phyloP scores from a whole-genome alignment of 2,329 filamentous ascomycete species.

The Didymella pomorum region DNA sequence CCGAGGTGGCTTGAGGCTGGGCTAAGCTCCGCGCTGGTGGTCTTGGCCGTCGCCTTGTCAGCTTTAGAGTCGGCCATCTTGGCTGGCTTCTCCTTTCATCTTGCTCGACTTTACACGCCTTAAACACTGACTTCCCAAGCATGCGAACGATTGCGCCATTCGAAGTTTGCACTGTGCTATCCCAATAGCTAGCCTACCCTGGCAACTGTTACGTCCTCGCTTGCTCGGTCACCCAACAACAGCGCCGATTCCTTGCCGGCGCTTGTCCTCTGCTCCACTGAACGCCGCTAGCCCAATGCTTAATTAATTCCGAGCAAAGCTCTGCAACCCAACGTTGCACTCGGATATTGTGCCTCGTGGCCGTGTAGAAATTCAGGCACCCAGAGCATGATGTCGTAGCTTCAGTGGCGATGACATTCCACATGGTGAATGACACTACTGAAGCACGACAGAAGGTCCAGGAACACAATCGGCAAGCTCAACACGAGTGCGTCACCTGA shows the following conservation, averaged over 20 bases:
- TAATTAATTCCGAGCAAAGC: constrained; percentile 11
- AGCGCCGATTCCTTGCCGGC: constrained; percentile 6
- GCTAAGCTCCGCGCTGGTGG: constrained; percentile 24
- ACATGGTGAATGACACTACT: background rate
- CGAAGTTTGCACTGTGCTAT: constrained; percentile 18
- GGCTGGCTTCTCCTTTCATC: constrained; percentile 11
- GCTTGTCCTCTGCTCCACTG: constrained; percentile 8
- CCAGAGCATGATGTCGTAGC: background rate
- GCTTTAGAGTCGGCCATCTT: constrained; percentile 19
- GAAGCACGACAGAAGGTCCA: background rate
- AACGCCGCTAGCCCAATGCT: constrained; percentile 15
- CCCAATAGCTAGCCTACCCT: constrained; percentile 4
- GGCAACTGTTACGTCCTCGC: constrained; percentile 18
- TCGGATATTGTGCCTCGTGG: background rate
- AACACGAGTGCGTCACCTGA: background rate
- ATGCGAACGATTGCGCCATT: constrained; percentile 18
- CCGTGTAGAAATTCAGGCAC: background rate
- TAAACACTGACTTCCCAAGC: constrained; percentile 6
- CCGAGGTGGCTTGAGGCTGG: constrained; percentile 18
- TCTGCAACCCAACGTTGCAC: constrained; percentile 6
- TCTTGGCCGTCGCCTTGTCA: constrained; percentile 26
- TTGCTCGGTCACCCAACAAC: constrained; percentile 4
- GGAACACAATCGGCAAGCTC: background rate
- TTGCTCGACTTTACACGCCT: constrained; percentile 1
- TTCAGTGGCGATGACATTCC: background rate